Percentiles rank a stretch among this genome's conserved stretches.
phyloP scores from a whole-genome alignment of 2,329 filamentous ascomycete genomes.

The Fonsecaea pedrosoi region DNA sequence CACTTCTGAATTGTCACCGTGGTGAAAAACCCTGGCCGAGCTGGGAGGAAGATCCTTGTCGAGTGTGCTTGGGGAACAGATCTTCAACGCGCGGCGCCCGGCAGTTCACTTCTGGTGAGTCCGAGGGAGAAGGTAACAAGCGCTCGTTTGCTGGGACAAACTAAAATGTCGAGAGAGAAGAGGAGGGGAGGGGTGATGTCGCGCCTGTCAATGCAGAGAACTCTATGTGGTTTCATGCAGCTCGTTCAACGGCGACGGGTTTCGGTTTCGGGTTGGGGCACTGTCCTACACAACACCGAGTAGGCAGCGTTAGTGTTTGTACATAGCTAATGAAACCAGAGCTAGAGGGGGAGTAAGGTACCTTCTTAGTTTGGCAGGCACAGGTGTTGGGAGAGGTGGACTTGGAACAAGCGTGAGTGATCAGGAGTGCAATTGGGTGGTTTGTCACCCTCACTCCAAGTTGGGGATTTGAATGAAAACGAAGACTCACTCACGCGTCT shows the following conservation, averaged over 20 bases:
- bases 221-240: not conserved
- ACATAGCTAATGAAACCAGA: not conserved
- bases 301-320: not conserved
- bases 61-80: not conserved
- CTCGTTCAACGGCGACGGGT: constrained; percentile 3
- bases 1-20: not conserved
- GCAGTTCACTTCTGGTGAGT: not conserved
- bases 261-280: not conserved
- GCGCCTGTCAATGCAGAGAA: not conserved
- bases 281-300: not conserved
- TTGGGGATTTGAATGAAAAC: not conserved
- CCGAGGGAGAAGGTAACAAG: not conserved
- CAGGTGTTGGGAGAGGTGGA: not conserved
- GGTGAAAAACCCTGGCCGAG: not conserved
- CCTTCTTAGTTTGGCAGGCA: not conserved
- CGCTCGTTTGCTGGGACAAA: constrained; percentile 1
- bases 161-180: not conserved
- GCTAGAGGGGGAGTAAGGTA: not conserved
- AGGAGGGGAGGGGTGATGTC: not conserved
- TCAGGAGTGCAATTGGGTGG: not conserved
- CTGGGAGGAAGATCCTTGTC: not conserved
- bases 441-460: not conserved
- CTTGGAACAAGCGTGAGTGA: not conserved
- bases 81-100: not conserved
- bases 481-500: not conserved